Conservation (phyloP, 345 rosid species). For the Toxicodendron radicans region DNA sequence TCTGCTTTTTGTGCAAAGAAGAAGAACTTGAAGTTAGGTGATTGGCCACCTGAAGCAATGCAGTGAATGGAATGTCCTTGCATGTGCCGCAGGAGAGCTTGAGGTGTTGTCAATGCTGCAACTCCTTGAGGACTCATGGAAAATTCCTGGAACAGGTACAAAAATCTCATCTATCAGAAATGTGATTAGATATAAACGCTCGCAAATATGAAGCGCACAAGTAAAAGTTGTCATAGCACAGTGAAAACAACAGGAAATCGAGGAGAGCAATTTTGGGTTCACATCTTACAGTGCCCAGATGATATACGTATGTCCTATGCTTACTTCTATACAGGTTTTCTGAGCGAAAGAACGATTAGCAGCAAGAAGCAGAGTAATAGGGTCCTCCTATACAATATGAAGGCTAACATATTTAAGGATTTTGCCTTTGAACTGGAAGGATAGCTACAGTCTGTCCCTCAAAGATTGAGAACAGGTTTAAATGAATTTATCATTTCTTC, state of each 20-base stretch:
- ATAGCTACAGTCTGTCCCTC: neutral
- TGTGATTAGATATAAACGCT: neutral
- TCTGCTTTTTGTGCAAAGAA: conserved; percentile 88
- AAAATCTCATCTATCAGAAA: conserved; percentile 10
- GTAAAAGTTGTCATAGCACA: neutral
- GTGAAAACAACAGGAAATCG: neutral
- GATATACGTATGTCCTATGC: neutral
- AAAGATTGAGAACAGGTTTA: neutral
- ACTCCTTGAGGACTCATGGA: conserved; percentile 68
- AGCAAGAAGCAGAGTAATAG: neutral
- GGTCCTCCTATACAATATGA: neutral
- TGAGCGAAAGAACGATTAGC: neutral
- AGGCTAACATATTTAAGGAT: neutral
- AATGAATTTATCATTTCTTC: neutral
- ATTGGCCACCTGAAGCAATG: conserved; percentile 93
- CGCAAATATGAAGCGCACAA: neutral
- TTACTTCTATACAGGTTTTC: neutral
- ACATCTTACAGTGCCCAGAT: neutral
- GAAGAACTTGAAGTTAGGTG: conserved; percentile 90
- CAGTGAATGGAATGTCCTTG: conserved; percentile 82
- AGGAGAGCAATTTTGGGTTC: neutral
- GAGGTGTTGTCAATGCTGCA: conserved; percentile 66
- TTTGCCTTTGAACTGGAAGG: neutral
- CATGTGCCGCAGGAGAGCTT: conserved; percentile 81
- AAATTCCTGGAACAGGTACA: conserved; percentile 50